Evolutionary conservation across 805 yeast genomes (phyloP).

Genomic region (Cyberlindnera mrakii): DNA sequence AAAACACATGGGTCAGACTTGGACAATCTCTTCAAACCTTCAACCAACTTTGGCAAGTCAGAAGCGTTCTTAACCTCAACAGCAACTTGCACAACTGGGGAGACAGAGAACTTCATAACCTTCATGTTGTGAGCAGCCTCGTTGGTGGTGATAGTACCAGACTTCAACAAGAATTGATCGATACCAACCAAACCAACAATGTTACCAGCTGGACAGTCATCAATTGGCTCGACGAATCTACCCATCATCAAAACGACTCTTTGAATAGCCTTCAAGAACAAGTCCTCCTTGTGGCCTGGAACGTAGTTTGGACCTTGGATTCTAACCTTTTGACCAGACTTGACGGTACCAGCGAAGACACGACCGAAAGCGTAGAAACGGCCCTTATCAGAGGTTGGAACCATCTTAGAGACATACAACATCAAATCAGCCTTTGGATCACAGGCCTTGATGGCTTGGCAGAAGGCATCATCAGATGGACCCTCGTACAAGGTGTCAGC

Average conservation of each 20-base stretch:
- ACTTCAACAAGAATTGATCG: slow-evolving; percentile 98
- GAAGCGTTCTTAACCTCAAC: slow-evolving; percentile 99
- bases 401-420: slow-evolving; percentile 99
- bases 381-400: slow-evolving; percentile 99
- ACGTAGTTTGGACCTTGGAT: slow-evolving; percentile 99
- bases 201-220: slow-evolving; percentile 99
- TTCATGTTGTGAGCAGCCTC: slow-evolving; percentile 98
- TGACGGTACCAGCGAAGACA: slow-evolving; percentile 99
- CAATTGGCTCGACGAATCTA: slow-evolving; percentile 95
- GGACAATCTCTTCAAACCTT: slow-evolving; percentile 99
- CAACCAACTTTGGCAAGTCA: slow-evolving; percentile 98
- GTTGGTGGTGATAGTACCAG: slow-evolving; percentile 97
- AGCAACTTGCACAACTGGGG: slow-evolving; percentile 99
- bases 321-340: slow-evolving; percentile 98
- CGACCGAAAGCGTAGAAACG: slow-evolving; percentile 99
- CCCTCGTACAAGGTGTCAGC: slow-evolving; percentile 99
- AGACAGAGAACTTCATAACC: slow-evolving; percentile 99
- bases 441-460: slow-evolving; percentile 94
- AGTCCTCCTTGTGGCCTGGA: slow-evolving; percentile 97
- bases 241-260: slow-evolving; percentile 99
- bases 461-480: slow-evolving; percentile 88
- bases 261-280: slow-evolving; percentile 95
- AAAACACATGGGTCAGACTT: slow-evolving; percentile 99
- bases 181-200: slow-evolving; percentile 99
- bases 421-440: slow-evolving; percentile 97